A percentile compares a stretch with the other conserved stretches of the same genome.
Evolutionary conservation across 257 asterid species (phyloP).

Genomic region (Capsicum pubescens): DNA sequence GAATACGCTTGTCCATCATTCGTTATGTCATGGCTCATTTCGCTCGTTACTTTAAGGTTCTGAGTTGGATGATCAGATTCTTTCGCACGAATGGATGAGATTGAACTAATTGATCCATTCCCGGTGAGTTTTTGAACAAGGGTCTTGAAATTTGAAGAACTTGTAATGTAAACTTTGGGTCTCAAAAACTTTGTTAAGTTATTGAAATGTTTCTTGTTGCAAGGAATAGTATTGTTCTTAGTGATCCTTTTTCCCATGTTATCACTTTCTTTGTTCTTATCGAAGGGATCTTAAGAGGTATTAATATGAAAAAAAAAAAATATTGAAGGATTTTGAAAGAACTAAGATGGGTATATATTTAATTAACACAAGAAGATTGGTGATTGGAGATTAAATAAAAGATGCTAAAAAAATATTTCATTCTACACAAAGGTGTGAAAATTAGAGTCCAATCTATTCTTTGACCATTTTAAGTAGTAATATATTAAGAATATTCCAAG

Average conservation of each 20-base stretch:
- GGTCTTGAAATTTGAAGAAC: constrained; percentile 52
- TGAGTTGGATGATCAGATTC: constrained; percentile 26
- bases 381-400: background rate
- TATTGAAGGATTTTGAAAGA: background rate
- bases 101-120: constrained; percentile 37
- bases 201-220: constrained; percentile 44
- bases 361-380: constrained; percentile 9
- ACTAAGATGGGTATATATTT: background rate
- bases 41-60: constrained; percentile 11
- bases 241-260: constrained; percentile 49
- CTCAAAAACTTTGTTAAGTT: constrained; percentile 43
- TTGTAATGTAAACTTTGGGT: constrained; percentile 57
- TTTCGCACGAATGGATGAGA: background rate
- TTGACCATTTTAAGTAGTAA: background rate
- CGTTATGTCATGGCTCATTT: background rate
- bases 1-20: background rate
- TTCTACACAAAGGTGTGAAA: constrained; percentile 32
- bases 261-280: constrained; percentile 29
- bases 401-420: constrained; percentile 52
- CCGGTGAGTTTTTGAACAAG: constrained; percentile 63
- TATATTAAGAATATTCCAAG: constrained; percentile 39
- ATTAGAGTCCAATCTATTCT: constrained; percentile 26
- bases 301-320: constrained; percentile 27
- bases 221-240: constrained; percentile 33
- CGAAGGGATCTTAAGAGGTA: constrained; percentile 33